Base-by-base conservation (phyloP, 2,329 filamentous ascomycete genomes). In the Pyrenophora tritici-repentis region DNA sequence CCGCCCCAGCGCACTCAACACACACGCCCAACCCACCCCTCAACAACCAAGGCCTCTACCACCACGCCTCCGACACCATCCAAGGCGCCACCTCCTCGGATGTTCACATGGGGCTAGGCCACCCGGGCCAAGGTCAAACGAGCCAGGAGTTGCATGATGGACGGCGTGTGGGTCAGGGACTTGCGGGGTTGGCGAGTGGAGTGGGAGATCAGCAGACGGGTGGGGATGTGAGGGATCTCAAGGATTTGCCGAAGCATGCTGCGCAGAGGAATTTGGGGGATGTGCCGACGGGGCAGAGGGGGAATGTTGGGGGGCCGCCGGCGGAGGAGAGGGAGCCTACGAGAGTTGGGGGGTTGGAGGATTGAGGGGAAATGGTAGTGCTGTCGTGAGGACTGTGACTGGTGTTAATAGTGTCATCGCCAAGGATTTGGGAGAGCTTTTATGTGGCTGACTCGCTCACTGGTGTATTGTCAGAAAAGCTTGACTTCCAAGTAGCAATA, bases 61-160 rank as follows among this genome's bases (percentile, higher is more conserved):
- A 79, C 6, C 63, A 72, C 10, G 78, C 82, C 0, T 70, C 67
- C 1, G 73, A 76, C 29, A 81, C 81, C 0, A 65, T 84, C 12
- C 71, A 61, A 26, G 82, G 83, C 22, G 77, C 81, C 3, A 82
- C 80, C 2, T 83, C 81, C 0, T 71, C 64, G 10, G 78, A 82
- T 42, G 80, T 85, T 6, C 73, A 85, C 71, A 76, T 71, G 0
- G 81, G 82, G 0, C 62, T 83, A 1, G 82, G 82, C 2, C 76
- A 83, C 47, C 82, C 82, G 2, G 70, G 75, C 8, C 70, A 73
- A 40, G 81, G 79, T 17, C 74, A 83, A 71, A 78, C 77, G 14
- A 76, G 70, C 46, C 64, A 57, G 2, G 81, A 84, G 66, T 50
- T 79, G 8, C 78, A 82, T 49, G 78, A 81, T 32, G 78, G 78